Evolutionary conservation across 2,329 filamentous ascomycete species (phyloP), one percentile per base, ranked within the genome.

Genomic region (Nothophoma quercina): DNA sequence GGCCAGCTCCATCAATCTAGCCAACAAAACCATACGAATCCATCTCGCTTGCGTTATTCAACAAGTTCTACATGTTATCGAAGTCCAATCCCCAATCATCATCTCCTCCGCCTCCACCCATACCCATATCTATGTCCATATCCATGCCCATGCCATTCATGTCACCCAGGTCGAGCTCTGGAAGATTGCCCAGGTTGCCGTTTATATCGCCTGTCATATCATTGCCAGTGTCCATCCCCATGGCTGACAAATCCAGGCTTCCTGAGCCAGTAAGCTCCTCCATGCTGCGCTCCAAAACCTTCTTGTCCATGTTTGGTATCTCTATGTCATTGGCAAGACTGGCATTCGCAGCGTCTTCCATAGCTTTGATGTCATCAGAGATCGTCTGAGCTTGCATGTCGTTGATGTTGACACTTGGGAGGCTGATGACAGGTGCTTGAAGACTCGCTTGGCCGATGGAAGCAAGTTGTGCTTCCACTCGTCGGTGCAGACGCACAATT

Each of bases 401-500:
- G 6, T 54, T 60, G 5, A 72, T 63, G 12, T 59, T 62, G 36
- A 71, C 69, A 32, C 58, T 64, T 7, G 63, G 60, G 2, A 74
- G 57, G 32, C 62, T 63, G 18, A 72, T 62, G 12, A 65, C 61
- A 2, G 62, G 59, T 18, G 61, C 59, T 40, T 66, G 63, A 2
- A 74, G 57, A 1, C 53, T 50, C 6, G 55, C 56, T 49, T 70
- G 63, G 16, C 62, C 58, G 3, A 68, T 47, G 10, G 63, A 62
- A 1, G 63, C 62, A 22, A 89, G 81, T 66, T 88, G 86, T n/a
- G 82, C 80, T 71, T 90, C 86, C 9, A 90, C 86, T 2, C 81
- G 79, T 21, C 86, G 79, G 67, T 88, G 78, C 7, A 89, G 79
- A 7, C 87, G 83, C 8, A 88, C 83, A 12, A 86, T 75, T 7